Evolutionary conservation across 1,284 basidiomycete genomes (phyloP).

Genomic region (Volvariella surrecta): DNA sequence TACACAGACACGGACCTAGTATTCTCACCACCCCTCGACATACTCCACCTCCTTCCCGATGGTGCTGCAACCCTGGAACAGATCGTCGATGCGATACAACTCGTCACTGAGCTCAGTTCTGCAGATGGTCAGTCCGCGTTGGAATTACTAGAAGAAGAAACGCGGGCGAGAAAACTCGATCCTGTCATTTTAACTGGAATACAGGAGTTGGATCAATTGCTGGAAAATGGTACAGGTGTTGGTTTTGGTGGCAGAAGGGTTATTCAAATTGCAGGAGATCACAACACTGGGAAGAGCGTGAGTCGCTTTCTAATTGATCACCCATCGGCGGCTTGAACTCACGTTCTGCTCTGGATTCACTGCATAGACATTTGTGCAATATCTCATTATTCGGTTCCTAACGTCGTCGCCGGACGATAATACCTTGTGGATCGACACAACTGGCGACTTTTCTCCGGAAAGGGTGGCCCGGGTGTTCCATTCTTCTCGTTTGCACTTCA

Average conservation of each 20-base stretch:
- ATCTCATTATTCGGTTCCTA: conserved; percentile 48
- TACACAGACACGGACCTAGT: conserved; percentile 51
- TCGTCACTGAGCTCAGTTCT: conserved; percentile 32
- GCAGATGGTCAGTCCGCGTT: conserved; percentile 32
- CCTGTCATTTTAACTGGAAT: conserved; percentile 30
- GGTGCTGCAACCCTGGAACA: conserved; percentile 39
- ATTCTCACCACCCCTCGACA: conserved; percentile 37
- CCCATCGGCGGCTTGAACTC: background rate
- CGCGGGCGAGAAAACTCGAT: conserved; percentile 7
- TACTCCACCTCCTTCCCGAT: conserved; percentile 40
- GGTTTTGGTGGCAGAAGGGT: conserved; percentile 36
- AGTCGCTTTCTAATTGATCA: conserved; percentile 13
- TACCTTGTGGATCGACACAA: conserved; percentile 64
- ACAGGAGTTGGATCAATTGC: conserved; percentile 37
- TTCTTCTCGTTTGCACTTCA: conserved; percentile 14
- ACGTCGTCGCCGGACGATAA: conserved; percentile 23
- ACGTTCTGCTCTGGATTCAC: background rate
- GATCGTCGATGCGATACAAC: conserved; percentile 29
- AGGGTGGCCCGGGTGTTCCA: conserved; percentile 31
- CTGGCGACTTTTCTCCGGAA: conserved; percentile 54
- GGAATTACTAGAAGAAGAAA: conserved; percentile 25
- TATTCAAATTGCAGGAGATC: conserved; percentile 58
- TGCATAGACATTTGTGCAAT: conserved; percentile 46
- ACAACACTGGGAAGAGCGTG: conserved; percentile 59
- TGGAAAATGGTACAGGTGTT: conserved; percentile 21